These are phyloP conservation scores for Neurospora africana DNA, from an alignment of 495 filamentous ascomycete species.

Conservation along the genomic window DNA sequence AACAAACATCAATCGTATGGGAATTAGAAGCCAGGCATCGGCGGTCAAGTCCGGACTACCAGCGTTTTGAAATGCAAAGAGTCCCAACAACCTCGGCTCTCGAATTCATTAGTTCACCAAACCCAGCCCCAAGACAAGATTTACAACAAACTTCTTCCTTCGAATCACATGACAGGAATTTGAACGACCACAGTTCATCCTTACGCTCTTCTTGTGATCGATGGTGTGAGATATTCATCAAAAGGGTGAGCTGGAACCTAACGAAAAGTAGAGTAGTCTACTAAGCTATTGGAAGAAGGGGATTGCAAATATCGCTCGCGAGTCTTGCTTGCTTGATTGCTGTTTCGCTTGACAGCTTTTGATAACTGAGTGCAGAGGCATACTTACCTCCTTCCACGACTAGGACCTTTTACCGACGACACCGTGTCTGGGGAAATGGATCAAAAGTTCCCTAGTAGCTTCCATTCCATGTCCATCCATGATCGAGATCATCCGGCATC, in stretches of 20 bases:
- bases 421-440: background rate
- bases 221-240: background rate
- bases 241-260: background rate
- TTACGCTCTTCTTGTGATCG: background rate
- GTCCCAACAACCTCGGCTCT: background rate
- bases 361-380: background rate
- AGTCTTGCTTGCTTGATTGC: background rate
- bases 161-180: background rate
- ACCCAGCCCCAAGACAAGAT: background rate
- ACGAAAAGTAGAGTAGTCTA: background rate
- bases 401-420: background rate
- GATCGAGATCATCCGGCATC: background rate
- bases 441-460: background rate
- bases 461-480: background rate
- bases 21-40: background rate
- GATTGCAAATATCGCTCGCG: background rate
- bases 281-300: background rate
- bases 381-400: background rate
- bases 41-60: background rate
- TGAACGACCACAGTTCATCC: background rate
- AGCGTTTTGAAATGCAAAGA: background rate
- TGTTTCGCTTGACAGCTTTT: background rate
- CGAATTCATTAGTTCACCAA: background rate
- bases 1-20: background rate
- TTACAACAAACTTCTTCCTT: background rate